Base-by-base conservation (phyloP, 164 flowering plant species). In the Taxillus chinensis region DNA sequence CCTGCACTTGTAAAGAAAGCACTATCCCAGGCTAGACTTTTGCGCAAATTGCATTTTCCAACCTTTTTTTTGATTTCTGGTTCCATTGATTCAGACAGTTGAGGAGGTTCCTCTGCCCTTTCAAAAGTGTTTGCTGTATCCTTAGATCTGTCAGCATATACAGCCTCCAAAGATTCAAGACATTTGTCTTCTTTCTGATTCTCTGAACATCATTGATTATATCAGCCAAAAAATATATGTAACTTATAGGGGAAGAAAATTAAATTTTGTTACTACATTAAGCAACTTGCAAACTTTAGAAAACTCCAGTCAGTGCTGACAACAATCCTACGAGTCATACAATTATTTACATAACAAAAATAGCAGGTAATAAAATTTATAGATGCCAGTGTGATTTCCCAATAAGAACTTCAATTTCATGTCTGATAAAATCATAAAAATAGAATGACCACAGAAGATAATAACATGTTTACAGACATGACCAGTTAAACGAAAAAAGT, bases 11-110 rank as follows among this genome's bases (percentile, higher is more conserved):
- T 89, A 68, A 90, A 93, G 73, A 93, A 93, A 3, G 97, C 99
- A 65, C 74, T 86, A 67, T 93, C 96, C 99, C 99, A 93, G 5
- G 97, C 99, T 65, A 93, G 80, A 79, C 99, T 93, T 70, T 90
- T 86, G n/a, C 99, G 96, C 75, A 93, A 71, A 69, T 93, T 89
- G 62, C 77, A 83, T 74, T 83, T 90, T 8, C 77, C 79, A 64
- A 12, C 68, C 67, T 67, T 81, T 56, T 56, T 69, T 45, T 54
- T 15, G 60, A 49, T 73, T 63, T 69, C 83, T 10, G 75, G 74
- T 73, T 80, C 84, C 8, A 39, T 50, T 15, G 79, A 70, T 67
- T 77, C 80, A 63, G 46, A 52, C 12, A 64, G 73, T 17, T 71
- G 64, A 59, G 78, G 71, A 14, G 68, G 60, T 41, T 57, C 45